These are phyloP conservation scores for Eucalyptus brandiana DNA, from an alignment of 345 rosid genomes.

Conservation along the genomic window DNA sequence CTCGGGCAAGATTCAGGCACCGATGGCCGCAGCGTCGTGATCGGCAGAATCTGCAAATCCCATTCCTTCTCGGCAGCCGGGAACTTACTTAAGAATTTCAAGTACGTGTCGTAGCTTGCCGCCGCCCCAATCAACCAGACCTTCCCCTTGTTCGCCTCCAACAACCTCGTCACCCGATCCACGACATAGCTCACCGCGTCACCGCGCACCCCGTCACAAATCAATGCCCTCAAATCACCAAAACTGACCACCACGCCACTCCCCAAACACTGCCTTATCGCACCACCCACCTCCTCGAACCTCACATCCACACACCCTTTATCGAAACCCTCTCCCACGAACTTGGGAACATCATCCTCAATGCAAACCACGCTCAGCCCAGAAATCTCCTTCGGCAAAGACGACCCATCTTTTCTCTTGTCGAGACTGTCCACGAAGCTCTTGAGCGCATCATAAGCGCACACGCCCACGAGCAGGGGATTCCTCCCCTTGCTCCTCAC, in stretches of 20 bases:
- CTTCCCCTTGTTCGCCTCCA: conserved; percentile 27
- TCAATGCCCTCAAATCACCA: conserved; percentile 49
- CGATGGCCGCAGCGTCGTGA: conserved; percentile 34
- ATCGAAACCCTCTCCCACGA: conserved; percentile 16
- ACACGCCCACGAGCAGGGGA: conserved; percentile 66
- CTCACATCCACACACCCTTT: conserved; percentile 7
- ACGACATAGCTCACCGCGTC: conserved; percentile 28
- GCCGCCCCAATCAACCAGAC: conserved; percentile 61
- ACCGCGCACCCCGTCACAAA: background rate
- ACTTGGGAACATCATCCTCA: conserved; percentile 16
- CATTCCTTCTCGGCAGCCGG: conserved; percentile 59
- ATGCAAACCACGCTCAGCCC: conserved; percentile 30
- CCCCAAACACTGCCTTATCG: conserved; percentile 20
- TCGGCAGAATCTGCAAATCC: conserved; percentile 74
- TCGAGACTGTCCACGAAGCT: conserved; percentile 26
- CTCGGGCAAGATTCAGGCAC: conserved; percentile 40
- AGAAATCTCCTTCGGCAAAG: conserved; percentile 21
- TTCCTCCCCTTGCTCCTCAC: conserved; percentile 36
- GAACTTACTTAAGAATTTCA: conserved; percentile 37
- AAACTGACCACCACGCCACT: conserved; percentile 43
- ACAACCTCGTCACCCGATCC: conserved; percentile 26
- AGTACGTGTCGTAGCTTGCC: conserved; percentile 41
- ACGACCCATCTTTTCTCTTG: conserved; percentile 7
- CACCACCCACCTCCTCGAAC: conserved; percentile 32
- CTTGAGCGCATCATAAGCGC: conserved; percentile 37